These are phyloP conservation scores for Ustilago xerochloae DNA, from an alignment of 1,284 basidiomycete species.

Conservation along the genomic window DNA sequence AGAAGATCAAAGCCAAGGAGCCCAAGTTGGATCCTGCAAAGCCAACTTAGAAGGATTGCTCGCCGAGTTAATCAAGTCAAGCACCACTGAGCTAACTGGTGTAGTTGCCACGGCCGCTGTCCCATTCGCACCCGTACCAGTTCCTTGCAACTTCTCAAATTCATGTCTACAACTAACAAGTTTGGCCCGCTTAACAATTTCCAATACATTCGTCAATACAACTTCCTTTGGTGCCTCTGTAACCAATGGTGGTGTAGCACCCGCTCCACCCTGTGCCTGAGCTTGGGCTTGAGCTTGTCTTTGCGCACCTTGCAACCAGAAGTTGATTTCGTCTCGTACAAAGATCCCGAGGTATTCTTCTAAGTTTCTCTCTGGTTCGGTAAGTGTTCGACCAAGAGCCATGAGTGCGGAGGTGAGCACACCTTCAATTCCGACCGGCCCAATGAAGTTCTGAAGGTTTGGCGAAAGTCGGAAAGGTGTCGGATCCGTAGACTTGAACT, in stretches of 20 bases:
- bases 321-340: slow-evolving; percentile 88
- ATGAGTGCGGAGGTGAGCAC: slow-evolving; percentile 86
- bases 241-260: slow-evolving; percentile 6
- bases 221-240: slow-evolving; percentile 73
- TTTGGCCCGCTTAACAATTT: slow-evolving; percentile 85
- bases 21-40: slow-evolving; percentile 69
- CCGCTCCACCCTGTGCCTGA: not conserved
- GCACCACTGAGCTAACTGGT: slow-evolving; percentile 77
- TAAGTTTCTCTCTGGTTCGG: slow-evolving; percentile 89
- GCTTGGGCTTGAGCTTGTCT: slow-evolving; percentile 45
- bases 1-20: slow-evolving; percentile 33
- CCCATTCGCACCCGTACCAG: not conserved
- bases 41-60: slow-evolving; percentile 72
- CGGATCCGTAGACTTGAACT: slow-evolving; percentile 82
- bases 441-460: slow-evolving; percentile 94
- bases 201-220: slow-evolving; percentile 80
- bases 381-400: slow-evolving; percentile 88
- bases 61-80: slow-evolving; percentile 80
- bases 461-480: slow-evolving; percentile 98
- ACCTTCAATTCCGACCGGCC: slow-evolving; percentile 89
- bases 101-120: not conserved
- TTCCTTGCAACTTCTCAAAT: slow-evolving; percentile 75
- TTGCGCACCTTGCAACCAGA: slow-evolving; percentile 72
- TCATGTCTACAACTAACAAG: slow-evolving; percentile 85
- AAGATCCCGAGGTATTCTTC: slow-evolving; percentile 90